Base-by-base conservation (phyloP, 345 rosid species). In the Eucalyptus cloeziana region DNA sequence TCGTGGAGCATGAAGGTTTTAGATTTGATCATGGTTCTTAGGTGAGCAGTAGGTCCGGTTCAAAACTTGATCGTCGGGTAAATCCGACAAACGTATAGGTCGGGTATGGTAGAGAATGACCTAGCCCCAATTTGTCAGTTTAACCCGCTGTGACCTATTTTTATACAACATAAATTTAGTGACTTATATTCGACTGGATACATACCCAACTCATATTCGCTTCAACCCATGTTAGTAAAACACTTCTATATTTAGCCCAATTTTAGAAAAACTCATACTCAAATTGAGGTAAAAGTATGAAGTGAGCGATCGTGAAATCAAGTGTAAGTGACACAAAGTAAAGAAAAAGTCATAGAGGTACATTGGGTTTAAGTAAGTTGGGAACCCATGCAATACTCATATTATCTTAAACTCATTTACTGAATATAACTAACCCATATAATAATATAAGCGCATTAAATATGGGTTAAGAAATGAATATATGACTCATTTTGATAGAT, bases 221-320 rank as follows among this genome's bases (percentile, higher is more conserved):
- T 12, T 8, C 1, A 2, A 56, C 13, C 30, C 25, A 9, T 56
- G 0, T 24, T 56, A 56, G 6, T 56, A 56, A 56, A 56, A 10
- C 30, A 56, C 13, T 56, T 56, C 2, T 56, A 56, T 56, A 56
- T 22, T 56, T 24, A 56, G 6, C 0, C 30, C 13, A 4, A 56
- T 24, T 56, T 4, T 56, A 27, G 62, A 1, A 56, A 56, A 56
- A 56, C 62, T 24, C 25, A 56, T 56, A 24, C 30, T 56, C 13
- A 22, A 56, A 56, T 22, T 56, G 13, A 56, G 30, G 62, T 24
- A 22, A 56, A 2, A 56, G 13, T 22, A 24, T 56, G 62, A 56
- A 56, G 0, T 56, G 13, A 56, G 30, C 1, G 1, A 4, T 6
- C 0, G 62, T 0, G 6, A 9, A 24, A 24, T 56, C 1, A 0